Evolutionary conservation across 116 monocot species (phyloP), one percentile per base, ranked within the genome.

Genomic region (Phalaenopsis hybrid): DNA sequence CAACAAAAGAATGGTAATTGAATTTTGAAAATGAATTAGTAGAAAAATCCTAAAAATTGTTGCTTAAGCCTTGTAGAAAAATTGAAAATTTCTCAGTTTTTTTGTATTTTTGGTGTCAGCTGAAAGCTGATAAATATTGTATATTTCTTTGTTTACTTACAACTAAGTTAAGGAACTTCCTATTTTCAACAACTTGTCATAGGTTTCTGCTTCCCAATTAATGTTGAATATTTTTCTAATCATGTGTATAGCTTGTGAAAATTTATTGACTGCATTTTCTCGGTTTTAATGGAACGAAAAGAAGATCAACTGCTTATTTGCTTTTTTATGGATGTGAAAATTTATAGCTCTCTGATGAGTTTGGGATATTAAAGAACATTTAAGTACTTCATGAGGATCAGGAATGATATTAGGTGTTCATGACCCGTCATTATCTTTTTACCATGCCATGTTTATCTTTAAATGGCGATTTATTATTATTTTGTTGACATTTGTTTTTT

Each of bases 401-500:
- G 20, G 8, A 34, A 70, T 70, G 70, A 70, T 34, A 33, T 70
- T 70, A 33, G 70, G 70, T 70, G 15, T 70, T 33, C 70, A 70
- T 70, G 70, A 70, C 15, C 13, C 2, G 70, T 72, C 5, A 25
- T 72, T 5, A 41, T 72, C 5, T 37, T 41, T 23, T 72, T 72
- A 12, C 10, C 41, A 72, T 41, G 72, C 21, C 16, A 4, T 15
- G 55, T 16, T 16, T 72, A 4, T 72, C 15, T 34, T 41, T 72
- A 72, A 72, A 37, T 72, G 37, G 72, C 41, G 72, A 72, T 72
- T 72, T 9, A 41, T 72, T 37, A 16, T 72, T 72, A 31, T 25
- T 72, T 37, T 72, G 72, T 72, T 72, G 72, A 72, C 72, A 72
- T 72, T 72, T 72, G 41, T 15, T 72, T 72, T 72, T 34, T 72